Percentiles rank a stretch among this genome's conserved stretches.
Conservation (phyloP, 2,329 filamentous ascomycete species). For the Exophiala sideris region DNA sequence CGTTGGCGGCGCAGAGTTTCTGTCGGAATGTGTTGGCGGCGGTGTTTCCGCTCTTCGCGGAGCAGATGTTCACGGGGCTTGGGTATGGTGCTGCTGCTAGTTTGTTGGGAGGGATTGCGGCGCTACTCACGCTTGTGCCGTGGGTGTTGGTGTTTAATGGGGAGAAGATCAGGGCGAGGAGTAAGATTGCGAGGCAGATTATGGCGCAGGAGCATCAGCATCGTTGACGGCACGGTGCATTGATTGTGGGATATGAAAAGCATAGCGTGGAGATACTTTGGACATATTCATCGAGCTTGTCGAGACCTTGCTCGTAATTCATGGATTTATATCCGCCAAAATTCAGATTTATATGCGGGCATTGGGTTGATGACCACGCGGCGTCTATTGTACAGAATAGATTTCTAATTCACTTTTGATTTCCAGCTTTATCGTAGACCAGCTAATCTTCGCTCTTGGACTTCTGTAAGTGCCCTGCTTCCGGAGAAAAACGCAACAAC, state of each 20-base stretch:
- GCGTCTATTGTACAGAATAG: background rate
- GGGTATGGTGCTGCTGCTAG: conserved; percentile 69
- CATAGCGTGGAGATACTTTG: background rate
- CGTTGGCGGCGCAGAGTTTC: conserved; percentile 80
- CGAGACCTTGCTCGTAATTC: background rate
- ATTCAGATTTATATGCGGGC: no score
- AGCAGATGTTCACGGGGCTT: conserved; percentile 68
- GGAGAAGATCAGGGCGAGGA: conserved; percentile 68
- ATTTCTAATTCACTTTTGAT: background rate
- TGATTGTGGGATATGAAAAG: no score
- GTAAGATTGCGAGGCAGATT: conserved; percentile 65
- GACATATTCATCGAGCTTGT: background rate
- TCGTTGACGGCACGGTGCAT: background rate
- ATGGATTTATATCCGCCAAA: no score
- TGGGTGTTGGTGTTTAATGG: conserved; percentile 83
- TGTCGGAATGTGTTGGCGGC: conserved; percentile 82
- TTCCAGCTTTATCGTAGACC: conserved; percentile 54
- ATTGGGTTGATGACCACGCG: background rate
- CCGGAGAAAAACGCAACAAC: conserved; percentile 78
- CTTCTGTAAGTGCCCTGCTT: conserved; percentile 84
- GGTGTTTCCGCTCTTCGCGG: conserved; percentile 73
- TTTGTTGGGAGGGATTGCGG: conserved; percentile 69
- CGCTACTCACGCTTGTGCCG: conserved; percentile 71
- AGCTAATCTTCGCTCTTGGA: conserved; percentile 79
- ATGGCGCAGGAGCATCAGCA: conserved; percentile 10